Base-by-base conservation (phyloP, 305 asterid species). In the Caryopteris hybrid region DNA sequence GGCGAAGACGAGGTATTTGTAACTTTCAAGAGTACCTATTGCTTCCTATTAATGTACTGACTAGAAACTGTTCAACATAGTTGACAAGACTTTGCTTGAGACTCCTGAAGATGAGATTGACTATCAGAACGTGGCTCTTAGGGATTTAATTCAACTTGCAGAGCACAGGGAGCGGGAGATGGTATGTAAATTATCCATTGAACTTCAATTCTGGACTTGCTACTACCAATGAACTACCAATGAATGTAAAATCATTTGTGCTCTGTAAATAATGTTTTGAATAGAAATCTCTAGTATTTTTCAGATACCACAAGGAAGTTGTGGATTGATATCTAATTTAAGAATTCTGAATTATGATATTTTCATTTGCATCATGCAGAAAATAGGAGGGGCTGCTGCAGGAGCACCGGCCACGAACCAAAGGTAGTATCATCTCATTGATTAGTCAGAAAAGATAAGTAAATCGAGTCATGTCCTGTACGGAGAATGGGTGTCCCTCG, bases 101-200 rank as follows among this genome's bases (percentile, higher is more conserved):
- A 85, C 83, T 53, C 96, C 96, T 27, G 92, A 90, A 73, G 96
- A 91, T 29, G 96, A 83, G 64, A 74, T 89, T 76, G 95, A 94
- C 65, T 76, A 69, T 70, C 74, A 66, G 61, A 81, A 68, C 68
- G 79, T 89, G 74, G 84, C 93, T 74, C 73, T 94, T 52, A 86
- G 88, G 86, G 96, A 91, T 78, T 74, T 94, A 66, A 80, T 94
- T 79, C 61, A 85, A 69, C 91, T 91, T 60, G 93, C 89, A 6
- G 99, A 91, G 77, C 83, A 89, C 86, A 84, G 67, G 78, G 99
- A 94, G 81, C 79, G 79, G 70, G 75, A 76, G 68, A 76, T 51
- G 92, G 96, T 92, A 75, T 48, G 77, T 64, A 21, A 21, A 31
- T 53, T 70, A 17, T 69, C 48, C 54, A 48, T 27, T 62, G 57